Percentiles rank a stretch among this genome's conserved stretches.
Conservation (phyloP, 2,329 filamentous ascomycete species). For the Emergomyces pasteurianus region DNA sequence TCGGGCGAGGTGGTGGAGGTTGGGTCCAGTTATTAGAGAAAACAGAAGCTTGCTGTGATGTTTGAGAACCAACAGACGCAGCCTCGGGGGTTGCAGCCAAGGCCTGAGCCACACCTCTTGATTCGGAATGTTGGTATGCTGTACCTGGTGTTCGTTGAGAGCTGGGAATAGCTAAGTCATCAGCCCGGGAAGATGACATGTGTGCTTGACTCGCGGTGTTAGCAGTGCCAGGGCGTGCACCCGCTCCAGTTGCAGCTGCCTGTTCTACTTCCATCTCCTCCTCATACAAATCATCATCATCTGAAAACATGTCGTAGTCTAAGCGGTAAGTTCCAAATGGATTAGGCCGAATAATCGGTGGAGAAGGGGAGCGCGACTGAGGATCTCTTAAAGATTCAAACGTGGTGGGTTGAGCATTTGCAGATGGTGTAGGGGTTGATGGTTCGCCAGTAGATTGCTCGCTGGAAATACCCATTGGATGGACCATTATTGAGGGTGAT, state of each 20-base stretch:
- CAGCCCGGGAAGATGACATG: neutral
- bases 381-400: neutral
- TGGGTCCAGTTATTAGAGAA: neutral
- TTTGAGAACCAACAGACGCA: neutral
- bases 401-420: neutral
- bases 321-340: conserved; percentile 17
- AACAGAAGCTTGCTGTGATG: neutral
- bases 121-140: neutral
- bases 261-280: neutral
- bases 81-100: neutral
- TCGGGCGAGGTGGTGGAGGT: conserved; percentile 8
- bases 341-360: neutral
- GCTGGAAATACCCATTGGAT: neutral
- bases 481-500: neutral
- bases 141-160: neutral
- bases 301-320: conserved; percentile 21
- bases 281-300: conserved; percentile 7
- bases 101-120: conserved; percentile 1
- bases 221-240: neutral
- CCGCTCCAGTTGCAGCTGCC: neutral
- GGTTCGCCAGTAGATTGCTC: too few relatives aligned
- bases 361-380: neutral
- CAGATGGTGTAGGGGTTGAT: neutral
- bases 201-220: neutral
- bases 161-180: neutral